A percentile compares a stretch with the other conserved stretches of the same genome.
Evolutionary conservation across 192 early-diverging fungal species (phyloP).

Genomic region (Gryganskiella cystojenkinii): DNA sequence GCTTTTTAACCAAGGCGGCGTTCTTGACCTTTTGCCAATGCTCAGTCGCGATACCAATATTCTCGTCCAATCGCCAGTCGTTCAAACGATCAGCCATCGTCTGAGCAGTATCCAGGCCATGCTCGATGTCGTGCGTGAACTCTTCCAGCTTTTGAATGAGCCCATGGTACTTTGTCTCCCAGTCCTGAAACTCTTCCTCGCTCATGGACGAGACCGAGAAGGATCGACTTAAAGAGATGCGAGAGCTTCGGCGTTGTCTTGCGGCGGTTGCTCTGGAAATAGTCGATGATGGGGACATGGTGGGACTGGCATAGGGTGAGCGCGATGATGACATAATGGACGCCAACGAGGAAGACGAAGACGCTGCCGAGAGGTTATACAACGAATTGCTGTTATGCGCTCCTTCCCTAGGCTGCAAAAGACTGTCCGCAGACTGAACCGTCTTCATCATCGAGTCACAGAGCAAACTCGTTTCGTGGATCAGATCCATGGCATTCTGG

Average conservation of each 20-base stretch:
- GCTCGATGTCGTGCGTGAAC: constrained; percentile 37
- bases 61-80: constrained; percentile 58
- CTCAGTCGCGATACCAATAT: constrained; percentile 51
- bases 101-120: constrained; percentile 14
- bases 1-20: constrained; percentile 54
- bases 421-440: constrained; percentile 17
- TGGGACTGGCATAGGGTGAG: constrained; percentile 16
- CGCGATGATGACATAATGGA: constrained; percentile 1
- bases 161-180: constrained; percentile 19
- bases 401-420: constrained; percentile 4
- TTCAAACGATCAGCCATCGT: constrained; percentile 37
- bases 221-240: constrained; percentile 13
- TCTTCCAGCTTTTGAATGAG: constrained; percentile 29
- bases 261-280: constrained; percentile 18
- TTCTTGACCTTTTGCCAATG: constrained; percentile 61
- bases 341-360: constrained; percentile 27
- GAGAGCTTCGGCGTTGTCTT: constrained; percentile 18
- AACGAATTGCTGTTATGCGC: constrained; percentile 7
- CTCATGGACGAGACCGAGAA: constrained; percentile 35
- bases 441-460: constrained; percentile 23
- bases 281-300: constrained; percentile 14
- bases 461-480: constrained; percentile 27
- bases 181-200: constrained; percentile 33
- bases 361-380: constrained; percentile 20
- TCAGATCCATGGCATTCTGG: constrained; percentile 35